Evolutionary conservation across 306 rosid genomes (phyloP).

Genomic region (Dryas drummondii): DNA sequence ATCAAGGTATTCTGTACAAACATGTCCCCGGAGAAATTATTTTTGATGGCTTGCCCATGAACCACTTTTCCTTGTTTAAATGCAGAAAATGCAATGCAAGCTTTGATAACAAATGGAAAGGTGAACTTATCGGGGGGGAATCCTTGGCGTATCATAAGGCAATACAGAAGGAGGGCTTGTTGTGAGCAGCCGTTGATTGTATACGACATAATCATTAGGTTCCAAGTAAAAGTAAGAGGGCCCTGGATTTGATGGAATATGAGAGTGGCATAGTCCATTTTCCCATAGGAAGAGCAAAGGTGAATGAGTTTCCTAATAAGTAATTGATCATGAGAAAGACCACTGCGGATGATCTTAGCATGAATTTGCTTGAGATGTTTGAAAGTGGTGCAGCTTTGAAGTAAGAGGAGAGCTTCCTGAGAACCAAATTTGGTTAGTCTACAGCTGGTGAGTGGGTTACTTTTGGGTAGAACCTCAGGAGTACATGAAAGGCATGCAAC

Average conservation of each 20-base stretch:
- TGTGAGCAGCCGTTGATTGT: constrained; percentile 38
- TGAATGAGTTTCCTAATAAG: constrained; percentile 51
- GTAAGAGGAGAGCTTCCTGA: constrained; percentile 43
- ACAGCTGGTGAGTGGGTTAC: constrained; percentile 21
- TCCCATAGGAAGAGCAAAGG: constrained; percentile 47
- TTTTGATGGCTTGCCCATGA: constrained; percentile 51
- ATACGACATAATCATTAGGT: constrained; percentile 56
- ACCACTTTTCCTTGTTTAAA: constrained; percentile 38
- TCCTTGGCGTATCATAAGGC: constrained; percentile 45
- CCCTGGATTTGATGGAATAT: constrained; percentile 46
- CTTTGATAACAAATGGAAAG: constrained; percentile 62
- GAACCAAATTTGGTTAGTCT: constrained; percentile 25
- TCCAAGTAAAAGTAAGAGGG: constrained; percentile 66
- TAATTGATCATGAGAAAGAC: constrained; percentile 54
- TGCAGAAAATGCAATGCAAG: constrained; percentile 40
- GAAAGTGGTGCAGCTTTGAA: constrained; percentile 49
- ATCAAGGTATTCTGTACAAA: constrained; percentile 62
- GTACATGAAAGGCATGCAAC: constrained; percentile 39
- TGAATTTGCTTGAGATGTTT: constrained; percentile 61
- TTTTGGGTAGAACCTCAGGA: constrained; percentile 26
- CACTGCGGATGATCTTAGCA: constrained; percentile 50
- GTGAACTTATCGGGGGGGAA: constrained; percentile 61
- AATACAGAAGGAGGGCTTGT: constrained; percentile 46
- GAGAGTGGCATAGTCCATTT: constrained; percentile 43
- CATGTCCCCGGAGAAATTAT: constrained; percentile 43